A percentile compares a stretch with the other conserved stretches of the same genome.
Evolutionary conservation across 2,329 filamentous ascomycete genomes (phyloP).

Genomic region (Colletotrichum tabaci): DNA sequence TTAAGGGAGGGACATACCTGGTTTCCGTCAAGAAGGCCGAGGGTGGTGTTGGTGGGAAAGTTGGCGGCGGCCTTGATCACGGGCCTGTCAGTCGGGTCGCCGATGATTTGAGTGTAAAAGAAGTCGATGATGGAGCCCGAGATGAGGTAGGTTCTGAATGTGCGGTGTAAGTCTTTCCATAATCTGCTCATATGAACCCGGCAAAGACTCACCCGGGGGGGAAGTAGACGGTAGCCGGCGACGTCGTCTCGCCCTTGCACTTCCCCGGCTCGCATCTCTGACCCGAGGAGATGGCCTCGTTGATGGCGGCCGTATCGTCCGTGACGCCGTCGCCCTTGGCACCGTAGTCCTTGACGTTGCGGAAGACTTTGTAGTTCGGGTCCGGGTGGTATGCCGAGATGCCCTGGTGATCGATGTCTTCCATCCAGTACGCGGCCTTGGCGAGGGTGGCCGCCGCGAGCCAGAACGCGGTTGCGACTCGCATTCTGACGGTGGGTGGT

Average conservation of each 20-base stretch:
- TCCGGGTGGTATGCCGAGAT: conserved; percentile 62
- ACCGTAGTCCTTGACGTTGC: conserved; percentile 64
- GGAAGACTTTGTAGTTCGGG: conserved; percentile 60
- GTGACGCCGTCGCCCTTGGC: conserved; percentile 55
- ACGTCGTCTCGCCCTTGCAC: conserved; percentile 55
- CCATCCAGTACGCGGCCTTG: conserved; percentile 57
- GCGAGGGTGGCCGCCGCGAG: conserved; percentile 41
- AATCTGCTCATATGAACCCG: no score
- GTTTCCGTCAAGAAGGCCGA: conserved; percentile 65
- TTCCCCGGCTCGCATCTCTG: conserved; percentile 57
- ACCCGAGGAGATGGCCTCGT: conserved; percentile 54
- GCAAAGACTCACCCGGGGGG: conserved; percentile 51
- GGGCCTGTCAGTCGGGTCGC: conserved; percentile 74
- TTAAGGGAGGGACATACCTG: background rate
- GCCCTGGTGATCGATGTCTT: conserved; percentile 62
- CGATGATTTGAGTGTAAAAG: conserved; percentile 86
- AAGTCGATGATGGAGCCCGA: conserved; percentile 79
- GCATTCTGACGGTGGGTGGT: conserved; percentile 20
- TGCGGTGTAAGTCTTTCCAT: background rate
- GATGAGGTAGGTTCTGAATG: conserved; percentile 74
- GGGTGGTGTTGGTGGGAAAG: conserved; percentile 58
- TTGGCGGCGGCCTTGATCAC: conserved; percentile 66
- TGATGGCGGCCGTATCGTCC: conserved; percentile 55
- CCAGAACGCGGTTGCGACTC: conserved; percentile 34
- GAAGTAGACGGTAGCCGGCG: conserved; percentile 56